A percentile compares a stretch with the other conserved stretches of the same genome.
These are phyloP conservation scores for Amanita pallidorosea DNA, from an alignment of 768 basidiomycete genomes.

Conservation along the genomic window DNA sequence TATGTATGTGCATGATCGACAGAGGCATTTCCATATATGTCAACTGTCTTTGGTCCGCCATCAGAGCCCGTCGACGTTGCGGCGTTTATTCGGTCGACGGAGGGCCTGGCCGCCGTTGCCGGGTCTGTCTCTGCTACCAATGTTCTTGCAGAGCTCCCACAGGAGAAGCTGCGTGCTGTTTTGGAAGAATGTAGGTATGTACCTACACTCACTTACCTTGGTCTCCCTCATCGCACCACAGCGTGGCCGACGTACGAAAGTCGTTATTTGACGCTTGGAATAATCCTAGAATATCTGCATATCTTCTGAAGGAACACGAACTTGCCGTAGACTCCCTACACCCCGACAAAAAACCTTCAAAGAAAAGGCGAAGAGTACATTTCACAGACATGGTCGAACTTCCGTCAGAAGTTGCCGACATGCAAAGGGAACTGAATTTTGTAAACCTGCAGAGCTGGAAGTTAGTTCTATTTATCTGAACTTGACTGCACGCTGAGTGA, in stretches of 20 bases:
- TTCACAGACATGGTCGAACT: conserved; percentile 28
- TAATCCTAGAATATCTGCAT: conserved; percentile 44
- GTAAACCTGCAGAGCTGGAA: conserved; percentile 49
- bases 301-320: conserved; percentile 46
- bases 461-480: conserved; percentile 25
- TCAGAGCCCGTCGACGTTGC: conserved; percentile 42
- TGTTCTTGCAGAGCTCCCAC: background rate
- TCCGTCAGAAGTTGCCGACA: conserved; percentile 30
- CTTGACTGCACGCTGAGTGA: background rate
- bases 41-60: conserved; percentile 54
- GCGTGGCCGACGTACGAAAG: conserved; percentile 40
- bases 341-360: conserved; percentile 19
- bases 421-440: conserved; percentile 42
- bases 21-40: conserved; percentile 14
- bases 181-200: conserved; percentile 33
- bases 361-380: conserved; percentile 19
- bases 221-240: conserved; percentile 13
- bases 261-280: conserved; percentile 36
- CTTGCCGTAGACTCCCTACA: conserved; percentile 25
- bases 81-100: conserved; percentile 29
- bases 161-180: conserved; percentile 10
- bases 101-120: conserved; percentile 6
- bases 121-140: background rate
- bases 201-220: background rate
- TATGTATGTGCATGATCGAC: background rate